phyloP scores from a whole-genome alignment of 2,329 filamentous ascomycete species.

The Penicillium sp. region DNA sequence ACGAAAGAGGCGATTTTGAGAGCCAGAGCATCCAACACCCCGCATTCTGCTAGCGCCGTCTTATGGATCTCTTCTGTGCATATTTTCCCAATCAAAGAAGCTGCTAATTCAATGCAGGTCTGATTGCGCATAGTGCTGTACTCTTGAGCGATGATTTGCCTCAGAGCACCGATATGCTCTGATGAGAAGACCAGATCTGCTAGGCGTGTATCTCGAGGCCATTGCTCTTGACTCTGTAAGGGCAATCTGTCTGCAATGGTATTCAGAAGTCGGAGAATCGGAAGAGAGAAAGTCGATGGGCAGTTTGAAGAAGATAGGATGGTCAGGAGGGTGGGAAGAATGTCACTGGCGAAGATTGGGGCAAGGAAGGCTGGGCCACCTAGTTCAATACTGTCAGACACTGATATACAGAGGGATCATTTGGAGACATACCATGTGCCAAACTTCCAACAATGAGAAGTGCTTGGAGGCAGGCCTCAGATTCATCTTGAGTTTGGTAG shows the following conservation, averaged over 20 bases:
- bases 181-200: slow-evolving; percentile 62
- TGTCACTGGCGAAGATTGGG: slow-evolving; percentile 63
- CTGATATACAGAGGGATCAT: not conserved
- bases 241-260: slow-evolving; percentile 63
- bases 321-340: slow-evolving; percentile 65
- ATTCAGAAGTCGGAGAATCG: slow-evolving; percentile 68
- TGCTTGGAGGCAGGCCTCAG: slow-evolving; percentile 68
- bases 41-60: slow-evolving; percentile 63
- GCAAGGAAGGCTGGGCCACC: slow-evolving; percentile 74
- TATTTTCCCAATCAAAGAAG: slow-evolving; percentile 52
- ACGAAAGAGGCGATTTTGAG: slow-evolving; percentile 67
- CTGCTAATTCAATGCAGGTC: slow-evolving; percentile 42
- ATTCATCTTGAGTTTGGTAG: slow-evolving; percentile 53
- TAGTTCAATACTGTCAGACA: slow-evolving; percentile 37
- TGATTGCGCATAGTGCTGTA: slow-evolving; percentile 52
- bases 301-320: slow-evolving; percentile 62
- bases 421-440: slow-evolving; percentile 60
- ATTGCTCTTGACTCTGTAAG: slow-evolving; percentile 50
- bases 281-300: slow-evolving; percentile 62
- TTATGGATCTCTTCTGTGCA: slow-evolving; percentile 68
- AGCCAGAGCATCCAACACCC: slow-evolving; percentile 73
- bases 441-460: slow-evolving; percentile 79
- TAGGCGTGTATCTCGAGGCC: slow-evolving; percentile 49
- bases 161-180: slow-evolving; percentile 58
- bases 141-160: slow-evolving; percentile 59